A percentile compares a stretch with the other conserved stretches of the same genome.
Evolutionary conservation across 2,329 filamentous ascomycete species (phyloP).

Genomic region (Sarocladium strictum): DNA sequence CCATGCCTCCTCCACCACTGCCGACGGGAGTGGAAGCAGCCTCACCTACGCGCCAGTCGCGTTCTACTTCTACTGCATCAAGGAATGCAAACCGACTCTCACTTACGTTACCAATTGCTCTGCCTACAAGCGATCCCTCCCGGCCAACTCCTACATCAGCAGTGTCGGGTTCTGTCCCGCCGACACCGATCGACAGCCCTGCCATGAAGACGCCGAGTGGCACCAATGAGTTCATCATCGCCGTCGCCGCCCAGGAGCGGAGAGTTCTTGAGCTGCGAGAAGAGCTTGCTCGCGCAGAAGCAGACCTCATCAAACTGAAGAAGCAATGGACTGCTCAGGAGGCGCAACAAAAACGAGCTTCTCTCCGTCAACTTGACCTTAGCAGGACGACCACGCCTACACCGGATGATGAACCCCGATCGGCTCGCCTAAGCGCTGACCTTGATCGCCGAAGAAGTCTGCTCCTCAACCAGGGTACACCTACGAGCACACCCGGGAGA

Average conservation of each 20-base stretch:
- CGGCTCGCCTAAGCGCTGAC: slow-evolving; percentile 46
- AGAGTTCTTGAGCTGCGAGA: slow-evolving; percentile 86
- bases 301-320: slow-evolving; percentile 70
- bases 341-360: slow-evolving; percentile 27
- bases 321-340: slow-evolving; percentile 77
- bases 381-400: background rate
- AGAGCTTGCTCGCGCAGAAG: slow-evolving; percentile 78
- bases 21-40: slow-evolving; percentile 30
- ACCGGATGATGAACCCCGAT: slow-evolving; percentile 8
- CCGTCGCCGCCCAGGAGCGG: slow-evolving; percentile 87
- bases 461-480: slow-evolving; percentile 42
- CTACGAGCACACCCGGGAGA: slow-evolving; percentile 25
- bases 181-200: slow-evolving; percentile 43
- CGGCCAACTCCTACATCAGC: slow-evolving; percentile 43
- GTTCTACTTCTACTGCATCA: slow-evolving; percentile 47
- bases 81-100: slow-evolving; percentile 54
- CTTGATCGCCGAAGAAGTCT: slow-evolving; percentile 68
- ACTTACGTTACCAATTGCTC: slow-evolving; percentile 55
- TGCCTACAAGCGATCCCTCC: slow-evolving; percentile 44
- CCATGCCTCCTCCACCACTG: slow-evolving; percentile 30
- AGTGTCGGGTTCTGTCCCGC: slow-evolving; percentile 35
- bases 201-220: slow-evolving; percentile 42
- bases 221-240: slow-evolving; percentile 69
- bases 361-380: background rate
- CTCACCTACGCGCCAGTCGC: slow-evolving; percentile 38